Evolutionary conservation across 108 stramenopile species (phyloP).

Genomic region (Conticribra weissflogii): DNA sequence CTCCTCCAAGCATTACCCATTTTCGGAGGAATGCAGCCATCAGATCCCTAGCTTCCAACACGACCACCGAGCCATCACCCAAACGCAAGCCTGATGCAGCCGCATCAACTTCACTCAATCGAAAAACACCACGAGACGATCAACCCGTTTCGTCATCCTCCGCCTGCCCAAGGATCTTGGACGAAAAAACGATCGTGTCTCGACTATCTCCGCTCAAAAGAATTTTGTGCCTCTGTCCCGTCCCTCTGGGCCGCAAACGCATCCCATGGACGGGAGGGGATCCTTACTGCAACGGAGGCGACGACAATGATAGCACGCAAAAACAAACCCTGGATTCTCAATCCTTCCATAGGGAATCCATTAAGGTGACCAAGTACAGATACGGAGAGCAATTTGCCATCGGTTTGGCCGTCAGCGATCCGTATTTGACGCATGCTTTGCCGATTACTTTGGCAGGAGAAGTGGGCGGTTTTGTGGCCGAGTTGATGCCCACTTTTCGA

Average conservation of each 20-base stretch:
- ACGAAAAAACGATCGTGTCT: slow-evolving; percentile 13
- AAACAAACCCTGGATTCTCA: not conserved
- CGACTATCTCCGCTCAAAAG: slow-evolving; percentile 23
- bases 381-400: slow-evolving; percentile 32
- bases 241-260: slow-evolving; percentile 20
- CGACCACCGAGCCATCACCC: no score
- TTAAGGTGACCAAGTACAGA: slow-evolving; percentile 14
- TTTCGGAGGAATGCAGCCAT: no score
- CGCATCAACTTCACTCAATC: no score
- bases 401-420: slow-evolving; percentile 25
- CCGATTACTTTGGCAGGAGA: slow-evolving; percentile 12
- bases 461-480: slow-evolving; percentile 9
- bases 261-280: slow-evolving; percentile 24
- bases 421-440: slow-evolving; percentile 31
- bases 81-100: no score
- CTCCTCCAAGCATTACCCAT: no score
- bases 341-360: no score
- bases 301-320: not conserved
- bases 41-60: no score
- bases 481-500: slow-evolving; percentile 8
- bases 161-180: not conserved
- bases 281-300: slow-evolving; percentile 1
- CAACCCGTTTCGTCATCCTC: no score
- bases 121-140: no score
- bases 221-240: slow-evolving; percentile 29